Evolutionary conservation across 2,329 filamentous ascomycete genomes (phyloP).

Genomic region (Lizonia empirigonia): DNA sequence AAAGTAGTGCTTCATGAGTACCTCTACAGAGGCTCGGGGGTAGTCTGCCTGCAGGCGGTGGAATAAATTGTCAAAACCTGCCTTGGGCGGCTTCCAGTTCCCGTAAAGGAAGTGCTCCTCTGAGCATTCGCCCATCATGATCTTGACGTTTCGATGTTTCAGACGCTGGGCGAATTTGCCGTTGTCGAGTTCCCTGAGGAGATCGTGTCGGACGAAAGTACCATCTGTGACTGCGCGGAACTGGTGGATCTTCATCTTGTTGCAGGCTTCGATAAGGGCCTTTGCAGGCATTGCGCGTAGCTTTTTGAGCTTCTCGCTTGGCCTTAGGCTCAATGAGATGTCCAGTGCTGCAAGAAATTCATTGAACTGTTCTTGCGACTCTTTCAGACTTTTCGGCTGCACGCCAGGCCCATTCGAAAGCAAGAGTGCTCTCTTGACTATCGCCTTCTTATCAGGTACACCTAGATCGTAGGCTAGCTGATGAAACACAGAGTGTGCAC

Average conservation of each 20-base stretch:
- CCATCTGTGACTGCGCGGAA: slow-evolving; percentile 61
- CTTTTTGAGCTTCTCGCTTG: slow-evolving; percentile 53
- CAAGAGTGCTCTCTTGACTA: slow-evolving; percentile 61
- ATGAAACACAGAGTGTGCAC: slow-evolving; percentile 62
- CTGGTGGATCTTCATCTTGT: slow-evolving; percentile 56
- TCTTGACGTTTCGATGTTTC: slow-evolving; percentile 52
- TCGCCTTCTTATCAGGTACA: slow-evolving; percentile 51
- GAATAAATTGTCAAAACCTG: slow-evolving; percentile 51
- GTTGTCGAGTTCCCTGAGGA: slow-evolving; percentile 56
- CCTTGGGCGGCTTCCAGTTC: slow-evolving; percentile 55
- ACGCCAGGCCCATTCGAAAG: slow-evolving; percentile 60
- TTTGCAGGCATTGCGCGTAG: slow-evolving; percentile 51
- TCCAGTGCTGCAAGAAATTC: slow-evolving; percentile 54
- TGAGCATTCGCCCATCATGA: slow-evolving; percentile 61
- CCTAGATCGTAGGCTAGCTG: slow-evolving; percentile 63
- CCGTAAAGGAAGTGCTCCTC: slow-evolving; percentile 61
- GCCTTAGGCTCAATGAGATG: slow-evolving; percentile 50
- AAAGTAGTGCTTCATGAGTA: slow-evolving; percentile 54
- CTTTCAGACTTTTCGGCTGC: slow-evolving; percentile 56
- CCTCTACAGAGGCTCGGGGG: slow-evolving; percentile 51
- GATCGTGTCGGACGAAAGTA: slow-evolving; percentile 52
- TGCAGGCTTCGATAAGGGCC: slow-evolving; percentile 52
- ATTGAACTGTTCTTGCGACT: slow-evolving; percentile 59
- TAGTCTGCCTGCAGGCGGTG: slow-evolving; percentile 60
- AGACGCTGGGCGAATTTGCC: slow-evolving; percentile 56